Base-by-base conservation (phyloP, 805 yeast genomes). In the Lipomyces mesembrius region DNA sequence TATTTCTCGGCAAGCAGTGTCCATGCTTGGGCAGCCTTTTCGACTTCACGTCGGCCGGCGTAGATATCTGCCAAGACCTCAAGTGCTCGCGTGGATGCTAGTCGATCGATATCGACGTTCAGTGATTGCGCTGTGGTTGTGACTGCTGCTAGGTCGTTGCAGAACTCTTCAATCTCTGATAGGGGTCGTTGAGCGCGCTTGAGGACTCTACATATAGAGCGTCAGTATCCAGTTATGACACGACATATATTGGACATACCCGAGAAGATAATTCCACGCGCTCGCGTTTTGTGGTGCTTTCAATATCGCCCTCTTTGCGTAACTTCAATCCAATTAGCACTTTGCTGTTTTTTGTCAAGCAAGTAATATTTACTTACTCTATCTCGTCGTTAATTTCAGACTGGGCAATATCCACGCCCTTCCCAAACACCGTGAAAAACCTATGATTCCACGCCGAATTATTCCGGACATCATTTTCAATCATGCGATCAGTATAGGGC, bases 371-470 rank as follows among this genome's bases (percentile, higher is more conserved):
- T 2, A 79, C 81, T 1, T 53, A 66, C 67, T 60, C 64, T 49
- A 88, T 74, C 74, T 93, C 98, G 2, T 73, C 73, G 46, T 22
- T 72, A 57, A 5, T 62, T 60, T 49, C 70, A 17, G 25, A 43
- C 59, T 11, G 59, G 9, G 57, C 67, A 22, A 66, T 63, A 57
- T 74, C 68, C 43, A 64, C 63, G 20, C 55, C 35, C 29, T 20
- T 27, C 25, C 77, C 76, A 64, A 77, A 77, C 56, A 82, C 72
- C 11, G 89, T 77, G 71, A 88, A 91, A 79, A 81, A 90, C 62
- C 98, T 83, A 77, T 91, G 96, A 66, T 87, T 85, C 99, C 99
- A 95, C 0, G 96, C 97, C 60, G 96, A 89, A 77, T 95, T 95
- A 79, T 95, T 95, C 72, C 92, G 81, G 8, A 91, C 85, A 77